Evolutionary conservation across 2,329 filamentous ascomycete genomes (phyloP), one percentile per base, ranked within the genome.

Genomic region (Colletotrichum euphorbiae): DNA sequence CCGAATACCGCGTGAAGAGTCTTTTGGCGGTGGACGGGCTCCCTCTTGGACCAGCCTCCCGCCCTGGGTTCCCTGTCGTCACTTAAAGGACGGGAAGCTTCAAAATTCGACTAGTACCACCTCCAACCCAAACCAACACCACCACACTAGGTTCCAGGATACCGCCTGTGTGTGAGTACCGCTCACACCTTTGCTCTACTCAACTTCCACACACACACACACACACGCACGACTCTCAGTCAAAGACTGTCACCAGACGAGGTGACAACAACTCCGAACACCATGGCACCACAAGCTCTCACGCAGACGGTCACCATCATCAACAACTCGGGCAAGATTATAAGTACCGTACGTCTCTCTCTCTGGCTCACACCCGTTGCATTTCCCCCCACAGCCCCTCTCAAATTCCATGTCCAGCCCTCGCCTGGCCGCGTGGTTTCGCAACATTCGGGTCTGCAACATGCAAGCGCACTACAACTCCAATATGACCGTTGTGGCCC

Each of bases 281-380:
- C 33, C 65, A 82, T 84, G 80, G 76, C 36, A 13, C 36, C 11
- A 2, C 36, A 38, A 15, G 36, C 80, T 51, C 78, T 84, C 70
- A 80, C 83, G 61, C 91, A 97, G 80, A 95, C 93, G 56, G 90
- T 97, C 73, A 94, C 93, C 72, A 92, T 97, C 75, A 91, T 97
- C 80, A 96, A 97, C 83, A 94, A 86, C 75, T 96, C 93, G 66
- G 93, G 93, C 75, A 97, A 97, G 81, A 90, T 97, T 57, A 93
- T 97, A 74, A 94, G 90, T 84, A 96, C 91, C 68, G 93, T 94
- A 85, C 78, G 91, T 69, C 50, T 55, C 48, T 54, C 54, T 58
- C 50, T 43, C 48, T 36, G 33, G 28, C 51, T 55, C 54, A 45
- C 54, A 60, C 65, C 51, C 51, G 48, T 61, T 56, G 57, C 64